These are phyloP conservation scores for Kodamaea sp. DNA, from an alignment of 1,139 yeast species.

Conservation along the genomic window DNA sequence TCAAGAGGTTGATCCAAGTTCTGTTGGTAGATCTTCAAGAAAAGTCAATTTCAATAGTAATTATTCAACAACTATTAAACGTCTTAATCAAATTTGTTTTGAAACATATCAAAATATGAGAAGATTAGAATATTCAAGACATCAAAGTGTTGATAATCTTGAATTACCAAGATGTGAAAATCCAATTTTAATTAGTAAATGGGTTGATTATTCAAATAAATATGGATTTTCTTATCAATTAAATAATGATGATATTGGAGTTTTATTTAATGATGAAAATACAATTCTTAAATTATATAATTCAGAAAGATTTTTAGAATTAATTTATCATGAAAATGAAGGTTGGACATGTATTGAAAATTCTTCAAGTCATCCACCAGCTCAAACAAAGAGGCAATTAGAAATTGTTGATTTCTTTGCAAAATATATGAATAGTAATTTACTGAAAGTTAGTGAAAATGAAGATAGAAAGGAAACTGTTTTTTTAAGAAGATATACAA, in stretches of 20 bases:
- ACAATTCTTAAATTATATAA: constrained; percentile 70
- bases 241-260: constrained; percentile 90
- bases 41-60: constrained; percentile 42
- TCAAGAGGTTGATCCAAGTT: constrained; percentile 58
- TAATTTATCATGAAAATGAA: constrained; percentile 55
- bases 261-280: constrained; percentile 77
- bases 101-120: constrained; percentile 44
- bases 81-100: constrained; percentile 37
- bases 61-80: constrained; percentile 38
- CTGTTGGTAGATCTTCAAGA: constrained; percentile 36
- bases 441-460: constrained; percentile 67
- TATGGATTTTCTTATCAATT: constrained; percentile 94
- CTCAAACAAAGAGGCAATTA: constrained; percentile 62
- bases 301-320: constrained; percentile 59
- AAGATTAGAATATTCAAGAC: constrained; percentile 34
- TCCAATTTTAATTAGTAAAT: constrained; percentile 80
- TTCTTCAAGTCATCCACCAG: constrained; percentile 52
- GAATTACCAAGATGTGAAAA: constrained; percentile 50
- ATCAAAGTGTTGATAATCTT: constrained; percentile 31
- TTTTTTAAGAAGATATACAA: constrained; percentile 75
- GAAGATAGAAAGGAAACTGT: constrained; percentile 60
- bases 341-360: constrained; percentile 77
- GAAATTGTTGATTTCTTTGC: constrained; percentile 84
- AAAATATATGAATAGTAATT: constrained; percentile 76
- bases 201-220: constrained; percentile 97